Base-by-base conservation (phyloP, 2,329 filamentous ascomycete genomes). In the Raffaelea arxii region DNA sequence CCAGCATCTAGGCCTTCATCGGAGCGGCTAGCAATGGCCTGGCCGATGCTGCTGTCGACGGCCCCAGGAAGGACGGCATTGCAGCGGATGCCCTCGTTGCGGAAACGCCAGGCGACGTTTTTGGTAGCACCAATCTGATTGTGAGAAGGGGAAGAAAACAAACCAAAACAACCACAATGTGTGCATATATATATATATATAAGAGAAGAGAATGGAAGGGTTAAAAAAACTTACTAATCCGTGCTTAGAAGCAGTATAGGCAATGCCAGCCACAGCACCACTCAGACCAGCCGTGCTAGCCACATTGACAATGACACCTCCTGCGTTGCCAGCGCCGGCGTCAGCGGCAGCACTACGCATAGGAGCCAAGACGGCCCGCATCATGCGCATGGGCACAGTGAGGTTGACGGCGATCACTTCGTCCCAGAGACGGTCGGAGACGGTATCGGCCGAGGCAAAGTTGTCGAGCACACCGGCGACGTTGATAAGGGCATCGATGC, bases 401-500 rank as follows among this genome's bases (percentile, higher is more conserved):
- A 75, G 56, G 49, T 75, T 75, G 40, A 73, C 64, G 70, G 50
- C 53, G 11, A 55, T 41, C n/a, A 54, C 51, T 9, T 41, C 25
- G 42, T 51, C 50, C 53, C 53, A 55, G 41, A 49, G 45, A 21
- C n/a, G 43, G 32, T 55, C 70, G 2, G 60, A 58, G 21, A 73
- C 59, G 2, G 65, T 51, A 43, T 62, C 59, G 6, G 63, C 67
- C 10, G 65, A 66, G 47, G 71, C 68, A 44, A 68, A 62, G 51
- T 65, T 67, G 40, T 69, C 70, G 49, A 73, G 69, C 38, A 67
- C 55, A 41, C 74, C 72, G 5, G 77, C 77, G 12, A 75, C 65
- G 46, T 81, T 78, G 10, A 71, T 74, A 21, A 74, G 71, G 9
- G 73, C 69, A 52, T 77, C 72, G 9, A 78, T 64, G 46, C 68